Conservation (phyloP, 2,329 filamentous ascomycete species). For the Graphilbum fragrans region DNA sequence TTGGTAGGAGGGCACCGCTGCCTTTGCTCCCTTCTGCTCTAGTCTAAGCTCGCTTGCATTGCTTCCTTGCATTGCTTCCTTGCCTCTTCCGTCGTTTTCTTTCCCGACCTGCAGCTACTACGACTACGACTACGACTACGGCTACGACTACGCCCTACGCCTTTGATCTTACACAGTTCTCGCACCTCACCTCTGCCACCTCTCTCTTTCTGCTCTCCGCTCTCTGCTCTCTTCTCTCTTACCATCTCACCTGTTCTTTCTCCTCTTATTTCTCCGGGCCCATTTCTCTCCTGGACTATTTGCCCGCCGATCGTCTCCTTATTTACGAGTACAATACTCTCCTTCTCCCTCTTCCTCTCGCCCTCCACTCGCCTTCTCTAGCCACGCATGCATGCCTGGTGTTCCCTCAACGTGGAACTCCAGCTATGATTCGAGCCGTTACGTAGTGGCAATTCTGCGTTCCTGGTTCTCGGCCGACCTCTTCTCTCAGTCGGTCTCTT, state of each 20-base stretch:
- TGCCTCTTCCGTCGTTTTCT: neutral
- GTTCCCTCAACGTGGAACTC: neutral
- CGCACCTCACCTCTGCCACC: neutral
- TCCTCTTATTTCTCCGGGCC: neutral
- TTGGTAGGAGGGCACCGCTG: neutral
- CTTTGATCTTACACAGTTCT: neutral
- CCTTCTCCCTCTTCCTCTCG: neutral
- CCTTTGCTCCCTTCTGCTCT: neutral
- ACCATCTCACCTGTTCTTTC: neutral
- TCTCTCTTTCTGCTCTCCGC: neutral
- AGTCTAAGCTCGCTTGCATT: neutral
- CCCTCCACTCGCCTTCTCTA: neutral
- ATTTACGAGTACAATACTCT: no score
- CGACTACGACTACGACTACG: no score
- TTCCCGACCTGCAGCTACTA: neutral
- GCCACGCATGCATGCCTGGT: neutral
- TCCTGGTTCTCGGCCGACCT: neutral
- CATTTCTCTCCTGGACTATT: neutral
- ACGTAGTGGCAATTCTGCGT: conserved; percentile 4
- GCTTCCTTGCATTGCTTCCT: neutral
- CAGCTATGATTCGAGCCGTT: conserved; percentile 8
- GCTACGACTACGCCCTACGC: neutral
- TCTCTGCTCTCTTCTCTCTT: neutral
- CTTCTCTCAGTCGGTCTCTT: neutral
- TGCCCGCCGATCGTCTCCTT: no score